Evolutionary conservation across 495 filamentous ascomycete species (phyloP).

Genomic region (Lentithecium fluviatile): DNA sequence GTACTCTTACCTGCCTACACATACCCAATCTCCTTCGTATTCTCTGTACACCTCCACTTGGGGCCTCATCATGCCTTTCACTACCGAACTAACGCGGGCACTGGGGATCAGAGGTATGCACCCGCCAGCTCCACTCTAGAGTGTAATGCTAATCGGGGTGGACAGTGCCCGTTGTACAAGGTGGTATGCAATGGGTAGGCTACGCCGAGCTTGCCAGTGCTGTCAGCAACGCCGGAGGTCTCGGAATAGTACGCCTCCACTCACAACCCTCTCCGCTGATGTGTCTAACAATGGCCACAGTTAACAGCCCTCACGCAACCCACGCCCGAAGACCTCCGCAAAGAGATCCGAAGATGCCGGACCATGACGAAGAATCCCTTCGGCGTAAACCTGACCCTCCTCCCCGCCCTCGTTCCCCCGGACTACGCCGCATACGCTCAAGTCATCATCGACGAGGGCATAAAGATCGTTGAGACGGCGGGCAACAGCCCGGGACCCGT

Average conservation of each 20-base stretch:
- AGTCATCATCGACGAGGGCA: constrained; percentile 87
- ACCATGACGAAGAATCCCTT: constrained; percentile 86
- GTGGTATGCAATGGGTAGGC: constrained; percentile 92
- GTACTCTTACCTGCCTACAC: no score
- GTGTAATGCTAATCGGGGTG: constrained; percentile 4
- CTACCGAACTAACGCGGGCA: constrained; percentile 82
- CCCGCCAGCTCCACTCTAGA: neutral
- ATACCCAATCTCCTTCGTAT: no score
- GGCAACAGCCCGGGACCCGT: constrained; percentile 92
- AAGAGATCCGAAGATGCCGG: constrained; percentile 85
- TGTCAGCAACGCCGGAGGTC: constrained; percentile 90
- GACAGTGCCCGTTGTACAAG: constrained; percentile 92
- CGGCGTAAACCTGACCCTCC: constrained; percentile 92
- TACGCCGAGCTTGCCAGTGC: constrained; percentile 91
- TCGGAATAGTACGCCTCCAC: constrained; percentile 68
- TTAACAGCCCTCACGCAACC: constrained; percentile 93
- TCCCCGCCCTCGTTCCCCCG: constrained; percentile 84
- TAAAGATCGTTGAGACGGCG: constrained; percentile 94
- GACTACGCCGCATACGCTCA: constrained; percentile 91
- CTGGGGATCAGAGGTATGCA: constrained; percentile 78
- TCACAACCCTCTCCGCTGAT: neutral
- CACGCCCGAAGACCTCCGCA: constrained; percentile 85
- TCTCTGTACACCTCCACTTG: no score
- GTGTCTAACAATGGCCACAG: constrained; percentile 39
- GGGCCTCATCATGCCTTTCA: constrained; percentile 71